Evolutionary conservation across 1,139 yeast genomes (phyloP), one percentile per base, ranked within the genome.

Genomic region (Tardiomyces blankii): DNA sequence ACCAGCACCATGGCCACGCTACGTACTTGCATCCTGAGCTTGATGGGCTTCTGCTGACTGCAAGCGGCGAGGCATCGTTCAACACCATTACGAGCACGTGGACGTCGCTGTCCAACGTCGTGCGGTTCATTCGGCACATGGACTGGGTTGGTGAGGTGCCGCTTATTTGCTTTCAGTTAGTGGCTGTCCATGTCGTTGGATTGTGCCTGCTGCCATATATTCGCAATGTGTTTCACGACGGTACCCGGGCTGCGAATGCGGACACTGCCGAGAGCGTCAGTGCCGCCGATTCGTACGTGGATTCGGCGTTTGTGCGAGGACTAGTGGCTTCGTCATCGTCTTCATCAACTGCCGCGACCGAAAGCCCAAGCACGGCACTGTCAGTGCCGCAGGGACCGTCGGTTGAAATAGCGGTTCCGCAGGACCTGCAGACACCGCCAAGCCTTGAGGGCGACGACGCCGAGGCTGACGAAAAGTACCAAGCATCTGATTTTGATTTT

Each of bases 71-170:
- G n/a, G 7, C 18, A 18, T 46, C 51, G 8, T 54, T 49, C 48
- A 59, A 58, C 44, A 58, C 62, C 11, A 40, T 59, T 18, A 54
- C 55, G 1, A 51, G 56, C 28, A 50, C 52, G 4, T 51, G 51
- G 49, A 50, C 52, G 12, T 44, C 57, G 45, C 44, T 58, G 7
- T 57, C 58, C 2, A 45, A 49, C 12, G 43, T 53, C 11, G 45
- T 54, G 13, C 45, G 54, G 39, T 57, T 57, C 38, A 41, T 59
- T n/a, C 50, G 53, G 27, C 52, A 51, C 32, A 45, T 58, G 47
- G 55, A 60, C 42, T 60, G 63, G 61, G 46, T 52, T 11, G 44
- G 52, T n/a, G 64, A 60, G 44, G 48, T 60, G 25, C 64, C 64
- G 6, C 19, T 50, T 9, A 48, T 60, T 12, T 43, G 53, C 19